Conservation (phyloP, 768 basidiomycete genomes). For the Podaxis rugospora region DNA sequence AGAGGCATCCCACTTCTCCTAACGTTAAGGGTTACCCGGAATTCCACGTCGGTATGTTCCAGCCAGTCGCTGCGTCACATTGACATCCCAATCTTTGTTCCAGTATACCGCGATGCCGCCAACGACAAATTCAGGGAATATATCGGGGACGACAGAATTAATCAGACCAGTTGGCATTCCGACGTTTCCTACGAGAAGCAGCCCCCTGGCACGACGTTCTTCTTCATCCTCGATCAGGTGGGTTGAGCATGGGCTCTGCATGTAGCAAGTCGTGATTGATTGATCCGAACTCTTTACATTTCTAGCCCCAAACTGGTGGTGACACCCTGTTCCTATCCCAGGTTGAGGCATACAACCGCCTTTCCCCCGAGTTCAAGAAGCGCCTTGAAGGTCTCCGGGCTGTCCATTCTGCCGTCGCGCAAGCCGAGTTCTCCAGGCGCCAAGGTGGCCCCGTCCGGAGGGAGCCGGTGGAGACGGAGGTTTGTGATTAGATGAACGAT, state of each 20-base stretch:
- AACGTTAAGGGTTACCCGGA: constrained; percentile 54
- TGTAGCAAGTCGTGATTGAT: too few relatives aligned
- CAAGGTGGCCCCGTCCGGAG: constrained; percentile 44
- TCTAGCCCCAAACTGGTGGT: constrained; percentile 34
- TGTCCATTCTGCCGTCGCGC: constrained; percentile 50
- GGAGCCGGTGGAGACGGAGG: constrained; percentile 45
- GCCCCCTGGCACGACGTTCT: constrained; percentile 51
- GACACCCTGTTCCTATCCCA: constrained; percentile 56
- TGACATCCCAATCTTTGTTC: neutral
- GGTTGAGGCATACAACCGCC: constrained; percentile 55
- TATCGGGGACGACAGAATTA: constrained; percentile 35
- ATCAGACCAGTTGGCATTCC: constrained; percentile 47
- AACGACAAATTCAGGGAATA: constrained; percentile 41
- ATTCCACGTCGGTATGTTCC: constrained; percentile 47
- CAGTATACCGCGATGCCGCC: constrained; percentile 48
- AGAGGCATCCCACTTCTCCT: constrained; percentile 42
- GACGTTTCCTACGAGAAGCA: constrained; percentile 58
- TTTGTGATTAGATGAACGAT: constrained; percentile 15
- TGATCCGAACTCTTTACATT: constrained; percentile 10
- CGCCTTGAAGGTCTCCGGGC: constrained; percentile 54
- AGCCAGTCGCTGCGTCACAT: neutral
- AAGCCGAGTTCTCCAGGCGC: constrained; percentile 41
- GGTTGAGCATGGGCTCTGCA: neutral
- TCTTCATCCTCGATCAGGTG: constrained; percentile 49
- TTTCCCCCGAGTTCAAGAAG: constrained; percentile 54